Evolutionary conservation across 495 filamentous ascomycete genomes (phyloP).

Genomic region (Cetradonia linearis): DNA sequence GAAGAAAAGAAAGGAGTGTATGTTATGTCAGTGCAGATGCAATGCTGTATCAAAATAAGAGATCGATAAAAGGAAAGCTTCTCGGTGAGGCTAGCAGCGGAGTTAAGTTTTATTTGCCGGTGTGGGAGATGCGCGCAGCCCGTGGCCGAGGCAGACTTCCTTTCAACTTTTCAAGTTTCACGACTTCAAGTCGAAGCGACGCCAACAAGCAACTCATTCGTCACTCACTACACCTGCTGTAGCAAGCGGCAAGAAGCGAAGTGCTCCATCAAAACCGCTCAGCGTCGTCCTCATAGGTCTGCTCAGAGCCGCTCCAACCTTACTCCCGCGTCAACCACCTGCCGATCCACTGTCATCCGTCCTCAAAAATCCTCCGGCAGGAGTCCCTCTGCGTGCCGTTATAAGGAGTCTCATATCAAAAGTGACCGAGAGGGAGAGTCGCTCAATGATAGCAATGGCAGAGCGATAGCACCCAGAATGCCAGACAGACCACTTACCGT

Average conservation of each 20-base stretch:
- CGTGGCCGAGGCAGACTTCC: constrained; percentile 1
- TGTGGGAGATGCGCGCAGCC: neutral
- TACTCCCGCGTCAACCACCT: neutral
- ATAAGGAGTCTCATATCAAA: neutral
- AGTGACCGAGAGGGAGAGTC: neutral
- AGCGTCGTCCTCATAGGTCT: neutral
- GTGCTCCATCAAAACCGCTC: neutral
- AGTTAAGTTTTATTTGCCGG: neutral
- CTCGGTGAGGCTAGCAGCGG: neutral
- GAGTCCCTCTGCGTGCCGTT: neutral
- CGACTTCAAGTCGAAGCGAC: neutral
- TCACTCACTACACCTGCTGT: neutral
- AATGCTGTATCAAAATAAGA: too few relatives aligned
- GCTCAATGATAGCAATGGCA: constrained; percentile 8
- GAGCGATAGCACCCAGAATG: constrained; percentile 43
- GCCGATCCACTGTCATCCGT: neutral
- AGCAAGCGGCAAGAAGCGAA: neutral
- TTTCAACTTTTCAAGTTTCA: too few relatives aligned
- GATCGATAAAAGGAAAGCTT: neutral
- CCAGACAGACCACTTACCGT: constrained; percentile 79
- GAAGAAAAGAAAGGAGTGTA: too few relatives aligned
- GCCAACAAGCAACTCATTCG: neutral
- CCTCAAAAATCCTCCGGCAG: neutral
- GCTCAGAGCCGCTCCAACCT: neutral
- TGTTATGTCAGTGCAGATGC: too few relatives aligned